A percentile compares a stretch with the other conserved stretches of the same genome.
phyloP scores from a whole-genome alignment of 768 basidiomycete species.

The Rossbeevera mucosa region DNA sequence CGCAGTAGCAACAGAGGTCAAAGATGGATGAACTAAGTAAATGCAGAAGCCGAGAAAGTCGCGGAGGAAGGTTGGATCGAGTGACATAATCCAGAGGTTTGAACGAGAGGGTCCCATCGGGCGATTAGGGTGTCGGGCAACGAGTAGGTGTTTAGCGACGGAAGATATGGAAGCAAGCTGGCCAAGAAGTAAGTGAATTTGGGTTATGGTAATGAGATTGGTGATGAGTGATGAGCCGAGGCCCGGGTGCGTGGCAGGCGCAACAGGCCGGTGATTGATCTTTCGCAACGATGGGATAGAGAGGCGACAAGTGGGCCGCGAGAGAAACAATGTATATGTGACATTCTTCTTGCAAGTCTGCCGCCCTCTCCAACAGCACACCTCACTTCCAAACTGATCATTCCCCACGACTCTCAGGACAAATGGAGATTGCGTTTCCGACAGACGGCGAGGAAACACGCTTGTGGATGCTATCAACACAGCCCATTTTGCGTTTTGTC shows the following conservation, averaged over 20 bases:
- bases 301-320: constrained; percentile 58
- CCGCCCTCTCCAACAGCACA: neutral
- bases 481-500: neutral
- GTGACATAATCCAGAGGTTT: constrained; percentile 53
- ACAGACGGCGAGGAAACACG: constrained; percentile 71
- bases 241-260: constrained; percentile 8
- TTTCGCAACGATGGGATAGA: constrained; percentile 76
- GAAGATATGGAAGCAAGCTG: constrained; percentile 58
- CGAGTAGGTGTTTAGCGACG: constrained; percentile 65
- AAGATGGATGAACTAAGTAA: constrained; percentile 60
- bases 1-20: constrained; percentile 39
- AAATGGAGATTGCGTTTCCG: constrained; percentile 82
- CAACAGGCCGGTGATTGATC: constrained; percentile 36
- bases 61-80: constrained; percentile 73
- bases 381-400: neutral
- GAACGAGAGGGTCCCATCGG: constrained; percentile 44
- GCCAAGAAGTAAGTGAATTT: constrained; percentile 46
- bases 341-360: constrained; percentile 25
- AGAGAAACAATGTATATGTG: constrained; percentile 79
- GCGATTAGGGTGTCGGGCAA: constrained; percentile 49
- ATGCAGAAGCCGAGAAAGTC: constrained; percentile 72
- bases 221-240: neutral
- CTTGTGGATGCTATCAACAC: neutral
- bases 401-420: constrained; percentile 50
- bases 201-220: neutral